A percentile compares a stretch with the other conserved stretches of the same genome.
Conservation (phyloP, 768 basidiomycete species). For the Leccinum olivaceopallidum region DNA sequence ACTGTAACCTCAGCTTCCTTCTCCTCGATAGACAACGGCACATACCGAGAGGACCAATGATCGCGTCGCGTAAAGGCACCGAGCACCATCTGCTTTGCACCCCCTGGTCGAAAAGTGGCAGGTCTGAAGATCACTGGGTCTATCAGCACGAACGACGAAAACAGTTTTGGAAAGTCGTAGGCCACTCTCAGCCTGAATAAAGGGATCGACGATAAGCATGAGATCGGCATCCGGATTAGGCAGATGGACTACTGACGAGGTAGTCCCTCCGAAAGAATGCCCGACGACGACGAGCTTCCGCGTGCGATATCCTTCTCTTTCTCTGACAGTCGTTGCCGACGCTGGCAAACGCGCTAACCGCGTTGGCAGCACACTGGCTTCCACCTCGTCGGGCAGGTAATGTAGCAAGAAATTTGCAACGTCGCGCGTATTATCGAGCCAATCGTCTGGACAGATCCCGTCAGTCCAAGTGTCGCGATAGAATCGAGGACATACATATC, state of each 20-base stretch:
- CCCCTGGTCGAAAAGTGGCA: neutral
- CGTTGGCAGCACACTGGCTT: slow-evolving; percentile 44
- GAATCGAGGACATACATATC: slow-evolving; percentile 50
- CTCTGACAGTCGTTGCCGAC: slow-evolving; percentile 43
- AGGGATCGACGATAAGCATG: neutral
- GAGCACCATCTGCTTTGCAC: slow-evolving; percentile 17
- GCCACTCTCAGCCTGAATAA: slow-evolving; percentile 60
- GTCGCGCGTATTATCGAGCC: slow-evolving; percentile 78
- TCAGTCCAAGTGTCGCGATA: neutral
- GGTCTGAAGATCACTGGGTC: slow-evolving; percentile 68
- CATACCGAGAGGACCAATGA: slow-evolving; percentile 63
- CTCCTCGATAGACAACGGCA: neutral
- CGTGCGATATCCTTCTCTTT: slow-evolving; percentile 45
- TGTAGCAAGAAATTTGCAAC: slow-evolving; percentile 71
- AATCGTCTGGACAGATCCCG: slow-evolving; percentile 54
- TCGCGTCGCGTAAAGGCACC: slow-evolving; percentile 61
- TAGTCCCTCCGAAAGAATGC: slow-evolving; percentile 84
- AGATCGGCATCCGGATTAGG: neutral
- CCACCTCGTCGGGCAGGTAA: slow-evolving; percentile 54
- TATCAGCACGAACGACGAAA: slow-evolving; percentile 69
- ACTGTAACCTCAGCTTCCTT: neutral
- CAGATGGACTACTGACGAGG: slow-evolving; percentile 50
- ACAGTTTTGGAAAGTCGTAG: slow-evolving; percentile 60
- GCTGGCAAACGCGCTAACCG: slow-evolving; percentile 52
- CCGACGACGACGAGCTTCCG: slow-evolving; percentile 71